Base-by-base conservation (phyloP, 2,329 filamentous ascomycete species). In the Lecanicillium sp. region DNA sequence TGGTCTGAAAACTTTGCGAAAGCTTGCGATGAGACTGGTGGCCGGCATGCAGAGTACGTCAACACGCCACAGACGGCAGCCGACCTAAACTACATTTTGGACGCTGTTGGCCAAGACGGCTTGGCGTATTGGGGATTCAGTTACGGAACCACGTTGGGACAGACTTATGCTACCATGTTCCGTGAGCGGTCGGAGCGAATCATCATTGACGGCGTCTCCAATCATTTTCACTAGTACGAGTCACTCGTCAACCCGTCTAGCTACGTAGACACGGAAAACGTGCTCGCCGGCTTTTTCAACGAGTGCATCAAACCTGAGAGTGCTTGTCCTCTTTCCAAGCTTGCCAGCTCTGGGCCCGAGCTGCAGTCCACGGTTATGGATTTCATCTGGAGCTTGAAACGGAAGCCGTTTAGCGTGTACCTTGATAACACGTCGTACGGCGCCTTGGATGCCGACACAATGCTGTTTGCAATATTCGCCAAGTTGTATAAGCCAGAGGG, bases 21-120 rank as follows among this genome's bases (percentile, higher is more conserved):
- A 12, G 61, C 64, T 0, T 71, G 68, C 36, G 45, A 47, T 5
- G 66, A 71, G 10, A 66, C 53, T 2, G 65, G 64, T 59, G 66
- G 66, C 1, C 63, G 66, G 33, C 51, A 69, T 42, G 66, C 59
- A 3, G 46, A 44, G 7, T 68, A 71, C 42, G 53, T 71, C 44
- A 70, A 72, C 40, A 72, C 69, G 1, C 68, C 66, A 0, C 68
- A 71, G 47, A 68, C 66, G 2, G 69, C 67, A 8, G 64, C 68
- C 29, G 69, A 73, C 42, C 71, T 72, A 67, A 69, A 70, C 45
- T 61, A 52, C 12, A 71, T 72, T 19, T 51, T 72, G 1, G 64
- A 70, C 37, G 66, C 54, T 18, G 34, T 59, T 28, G 59, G 56
- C 4, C 46, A 56, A 17, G 39, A 56, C 30, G 46, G 53, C 2